Evolutionary conservation across 2,329 filamentous ascomycete species (phyloP), one percentile per base, ranked within the genome.

Genomic region (Xylaria sp.): DNA sequence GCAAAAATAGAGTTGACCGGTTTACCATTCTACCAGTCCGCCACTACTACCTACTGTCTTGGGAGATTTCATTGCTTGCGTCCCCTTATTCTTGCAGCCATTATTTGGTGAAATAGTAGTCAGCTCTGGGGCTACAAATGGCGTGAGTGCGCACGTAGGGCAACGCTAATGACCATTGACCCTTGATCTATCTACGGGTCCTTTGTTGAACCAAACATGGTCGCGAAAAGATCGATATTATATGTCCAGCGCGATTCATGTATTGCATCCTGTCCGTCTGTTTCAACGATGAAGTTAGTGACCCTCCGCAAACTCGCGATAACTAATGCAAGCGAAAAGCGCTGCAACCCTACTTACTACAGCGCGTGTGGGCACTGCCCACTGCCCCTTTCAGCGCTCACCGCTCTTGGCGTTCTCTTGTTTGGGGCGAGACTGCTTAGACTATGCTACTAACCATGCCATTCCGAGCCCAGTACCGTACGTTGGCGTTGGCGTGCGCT

Each of bases 1-100:
- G 57, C 63, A 65, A 65, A 68, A 68, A 65, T 68, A 65, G 66
- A 68, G 57, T 68, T 56, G 42, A 7, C n/a, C 53, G 48, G 48
- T 24, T 53, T 51, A 32, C 32, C 47, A n/a, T 19, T 27, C 17
- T 34, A n/a, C 42, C 14, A 47, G 14, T 7, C 34, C 14, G 21
- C 50, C n/a, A 34, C 32, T 64, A 56, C 65, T 39, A 67, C 65
- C 51, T 68, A 54, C 63, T 62, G 47, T 19, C 58, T 65, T 66
- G 39, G 55, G 66, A 50, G 19, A 59, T 50, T 57, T 59, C 62
- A 62, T 65, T 61, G 53, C 58, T 34, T 47, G 61, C 58, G 45
- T 61, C 61, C 30, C 62, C 62, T 61, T 61, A 61, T 27, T 65
- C 45, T 34, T 68, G 65, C 61, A 61, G 56, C 21, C 30, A 57